Evolutionary conservation across 164 flowering plant species (phyloP).

Genomic region (grape (Vitis vinifera)): DNA sequence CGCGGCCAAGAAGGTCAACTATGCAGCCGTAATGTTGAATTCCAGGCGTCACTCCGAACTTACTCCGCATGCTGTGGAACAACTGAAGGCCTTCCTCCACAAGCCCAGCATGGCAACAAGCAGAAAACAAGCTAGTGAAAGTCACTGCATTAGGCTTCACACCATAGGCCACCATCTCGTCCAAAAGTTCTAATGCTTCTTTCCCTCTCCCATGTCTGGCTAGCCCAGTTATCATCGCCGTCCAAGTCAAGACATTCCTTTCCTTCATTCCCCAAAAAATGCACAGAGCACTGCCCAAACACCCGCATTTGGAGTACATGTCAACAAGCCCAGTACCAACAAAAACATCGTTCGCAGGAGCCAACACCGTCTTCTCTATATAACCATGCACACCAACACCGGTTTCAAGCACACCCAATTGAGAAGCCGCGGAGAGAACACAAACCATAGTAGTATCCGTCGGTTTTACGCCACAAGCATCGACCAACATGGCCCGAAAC

Average conservation of each 20-base stretch:
- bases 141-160: conserved; percentile 52
- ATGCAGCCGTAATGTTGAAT: conserved; percentile 67
- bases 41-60: conserved; percentile 35
- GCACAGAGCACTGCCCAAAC: conserved; percentile 30
- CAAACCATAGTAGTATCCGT: conserved; percentile 53
- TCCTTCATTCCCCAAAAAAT: conserved; percentile 41
- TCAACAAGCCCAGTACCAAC: conserved; percentile 57
- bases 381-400: conserved; percentile 59
- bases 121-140: conserved; percentile 52
- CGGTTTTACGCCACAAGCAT: conserved; percentile 28
- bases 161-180: conserved; percentile 33
- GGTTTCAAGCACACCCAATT: conserved; percentile 42
- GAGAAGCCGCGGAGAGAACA: conserved; percentile 59
- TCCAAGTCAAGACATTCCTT: conserved; percentile 55
- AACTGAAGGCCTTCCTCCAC: conserved; percentile 54
- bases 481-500: conserved; percentile 44
- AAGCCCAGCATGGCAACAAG: conserved; percentile 65
- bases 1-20: conserved; percentile 66
- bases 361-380: conserved; percentile 35
- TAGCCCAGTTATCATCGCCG: conserved; percentile 51
- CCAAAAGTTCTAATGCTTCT: conserved; percentile 45
- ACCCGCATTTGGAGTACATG: conserved; percentile 74
- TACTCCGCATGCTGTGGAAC: conserved; percentile 40
- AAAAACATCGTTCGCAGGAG: conserved; percentile 42
- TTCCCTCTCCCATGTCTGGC: conserved; percentile 61